Conservation (phyloP, 768 basidiomycete species). For the Boletus tylopilopsis region DNA sequence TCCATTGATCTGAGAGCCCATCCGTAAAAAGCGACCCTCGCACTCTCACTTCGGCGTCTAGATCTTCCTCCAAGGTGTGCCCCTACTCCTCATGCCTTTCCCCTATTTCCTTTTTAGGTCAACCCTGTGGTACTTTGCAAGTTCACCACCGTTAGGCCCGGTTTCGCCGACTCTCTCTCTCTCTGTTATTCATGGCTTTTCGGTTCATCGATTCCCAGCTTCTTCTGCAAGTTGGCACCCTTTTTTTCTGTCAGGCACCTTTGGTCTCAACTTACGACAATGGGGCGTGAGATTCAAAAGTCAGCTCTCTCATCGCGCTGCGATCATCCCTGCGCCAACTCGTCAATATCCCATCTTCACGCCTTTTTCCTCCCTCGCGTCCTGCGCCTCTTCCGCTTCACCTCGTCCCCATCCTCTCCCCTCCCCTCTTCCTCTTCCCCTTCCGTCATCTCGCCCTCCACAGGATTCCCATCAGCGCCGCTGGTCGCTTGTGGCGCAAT, state of each 20-base stretch:
- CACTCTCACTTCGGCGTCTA: too few relatives aligned
- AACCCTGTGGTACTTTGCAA: not conserved
- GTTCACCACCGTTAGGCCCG: not conserved
- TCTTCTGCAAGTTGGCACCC: not conserved
- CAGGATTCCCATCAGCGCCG: constrained; percentile 15
- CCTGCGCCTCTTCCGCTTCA: constrained; percentile 11
- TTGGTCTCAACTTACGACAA: constrained; percentile 17
- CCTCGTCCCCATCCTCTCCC: not conserved
- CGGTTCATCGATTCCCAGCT: not conserved
- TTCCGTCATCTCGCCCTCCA: constrained; percentile 1
- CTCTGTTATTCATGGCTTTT: too few relatives aligned
- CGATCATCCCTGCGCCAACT: constrained; percentile 14
- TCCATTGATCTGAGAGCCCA: constrained; percentile 3
- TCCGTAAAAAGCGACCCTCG: not conserved
- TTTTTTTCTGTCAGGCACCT: constrained; percentile 12
- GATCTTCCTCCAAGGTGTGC: too few relatives aligned
- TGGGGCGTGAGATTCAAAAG: constrained; percentile 18
- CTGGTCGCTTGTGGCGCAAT: constrained; percentile 13
- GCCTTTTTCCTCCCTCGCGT: constrained; percentile 18
- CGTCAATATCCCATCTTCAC: constrained; percentile 4
- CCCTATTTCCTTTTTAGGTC: constrained; percentile 13
- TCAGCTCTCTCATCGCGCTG: not conserved
- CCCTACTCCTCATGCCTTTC: too few relatives aligned
- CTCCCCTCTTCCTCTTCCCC: constrained; percentile 11
- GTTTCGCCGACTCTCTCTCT: not conserved